Conservation (phyloP, 805 yeast genomes). For the Zygosaccharomyces siamensis region DNA sequence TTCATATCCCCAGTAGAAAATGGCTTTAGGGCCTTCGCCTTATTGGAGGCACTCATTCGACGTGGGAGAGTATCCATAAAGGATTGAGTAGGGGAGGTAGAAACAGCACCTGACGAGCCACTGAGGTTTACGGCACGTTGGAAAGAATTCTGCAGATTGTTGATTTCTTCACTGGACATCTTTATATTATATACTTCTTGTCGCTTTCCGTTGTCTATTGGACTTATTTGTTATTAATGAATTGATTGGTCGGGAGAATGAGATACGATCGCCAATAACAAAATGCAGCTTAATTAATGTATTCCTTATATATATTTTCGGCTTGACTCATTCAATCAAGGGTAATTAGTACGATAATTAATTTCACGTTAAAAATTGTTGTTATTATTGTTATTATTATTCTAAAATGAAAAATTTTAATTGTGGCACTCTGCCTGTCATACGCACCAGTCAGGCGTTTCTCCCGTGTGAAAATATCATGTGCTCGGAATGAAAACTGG, state of each 20-base stretch:
- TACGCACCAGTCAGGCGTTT: conserved; percentile 1
- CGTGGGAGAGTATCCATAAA: conserved; percentile 51
- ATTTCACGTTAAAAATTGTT: conserved; percentile 2
- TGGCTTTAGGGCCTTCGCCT: conserved; percentile 79
- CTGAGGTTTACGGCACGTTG: conserved; percentile 49
- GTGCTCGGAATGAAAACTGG: not conserved
- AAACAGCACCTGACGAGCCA: conserved; percentile 64
- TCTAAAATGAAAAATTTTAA: conserved; percentile 3
- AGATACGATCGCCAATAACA: not conserved
- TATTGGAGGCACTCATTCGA: conserved; percentile 41
- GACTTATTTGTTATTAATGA: not conserved
- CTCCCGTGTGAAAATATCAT: conserved; percentile 3
- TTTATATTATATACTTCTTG: not conserved
- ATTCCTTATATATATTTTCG: conserved; percentile 7
- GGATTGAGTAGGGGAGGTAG: conserved; percentile 77
- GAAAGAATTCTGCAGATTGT: conserved; percentile 49
- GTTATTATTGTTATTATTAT: not conserved
- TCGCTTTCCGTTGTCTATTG: not conserved
- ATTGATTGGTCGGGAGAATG: not conserved
- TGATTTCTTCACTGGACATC: conserved; percentile 70
- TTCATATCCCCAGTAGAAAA: conserved; percentile 94
- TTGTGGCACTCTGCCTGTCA: conserved; percentile 11
- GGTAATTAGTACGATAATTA: not conserved
- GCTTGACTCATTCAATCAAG: conserved; percentile 10
- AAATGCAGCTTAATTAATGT: not conserved